Conservation (phyloP, 768 basidiomycete genomes). For the Mycena latifolia region DNA sequence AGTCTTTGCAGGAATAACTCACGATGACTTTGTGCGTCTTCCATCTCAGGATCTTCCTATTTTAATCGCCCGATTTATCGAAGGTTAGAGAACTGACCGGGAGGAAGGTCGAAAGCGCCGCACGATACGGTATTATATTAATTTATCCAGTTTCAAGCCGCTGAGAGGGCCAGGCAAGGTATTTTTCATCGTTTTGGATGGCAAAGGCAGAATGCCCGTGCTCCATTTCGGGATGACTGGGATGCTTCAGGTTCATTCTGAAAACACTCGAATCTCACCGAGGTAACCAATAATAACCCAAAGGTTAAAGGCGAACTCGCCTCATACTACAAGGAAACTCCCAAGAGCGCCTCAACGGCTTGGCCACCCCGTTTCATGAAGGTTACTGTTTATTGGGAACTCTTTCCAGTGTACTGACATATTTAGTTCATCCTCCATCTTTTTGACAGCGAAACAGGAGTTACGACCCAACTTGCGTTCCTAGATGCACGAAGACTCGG, state of each 20-base stretch:
- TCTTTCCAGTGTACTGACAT: not conserved
- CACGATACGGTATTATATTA: conserved; percentile 62
- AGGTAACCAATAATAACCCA: not conserved
- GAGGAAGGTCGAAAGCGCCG: conserved; percentile 59
- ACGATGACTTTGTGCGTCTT: conserved; percentile 71
- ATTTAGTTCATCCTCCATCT: conserved; percentile 75
- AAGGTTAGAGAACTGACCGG: conserved; percentile 68
- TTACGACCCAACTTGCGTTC: conserved; percentile 71
- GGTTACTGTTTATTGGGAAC: conserved; percentile 44
- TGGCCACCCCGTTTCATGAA: conserved; percentile 82
- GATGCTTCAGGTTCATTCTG: conserved; percentile 69
- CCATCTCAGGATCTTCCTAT: not conserved
- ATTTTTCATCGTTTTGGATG: conserved; percentile 76
- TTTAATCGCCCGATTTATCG: conserved; percentile 16
- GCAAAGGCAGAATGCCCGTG: conserved; percentile 72
- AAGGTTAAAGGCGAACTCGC: conserved; percentile 64
- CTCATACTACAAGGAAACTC: conserved; percentile 62
- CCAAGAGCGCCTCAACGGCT: conserved; percentile 51
- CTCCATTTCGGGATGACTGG: conserved; percentile 91
- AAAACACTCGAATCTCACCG: not conserved
- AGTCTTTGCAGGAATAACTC: conserved; percentile 70
- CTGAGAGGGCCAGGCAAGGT: conserved; percentile 60
- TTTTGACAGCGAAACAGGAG: conserved; percentile 49
- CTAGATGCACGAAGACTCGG: conserved; percentile 79
- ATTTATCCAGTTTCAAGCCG: not conserved